phyloP scores from a whole-genome alignment of 2,329 filamentous ascomycete species.

The Huntiella savannae region DNA sequence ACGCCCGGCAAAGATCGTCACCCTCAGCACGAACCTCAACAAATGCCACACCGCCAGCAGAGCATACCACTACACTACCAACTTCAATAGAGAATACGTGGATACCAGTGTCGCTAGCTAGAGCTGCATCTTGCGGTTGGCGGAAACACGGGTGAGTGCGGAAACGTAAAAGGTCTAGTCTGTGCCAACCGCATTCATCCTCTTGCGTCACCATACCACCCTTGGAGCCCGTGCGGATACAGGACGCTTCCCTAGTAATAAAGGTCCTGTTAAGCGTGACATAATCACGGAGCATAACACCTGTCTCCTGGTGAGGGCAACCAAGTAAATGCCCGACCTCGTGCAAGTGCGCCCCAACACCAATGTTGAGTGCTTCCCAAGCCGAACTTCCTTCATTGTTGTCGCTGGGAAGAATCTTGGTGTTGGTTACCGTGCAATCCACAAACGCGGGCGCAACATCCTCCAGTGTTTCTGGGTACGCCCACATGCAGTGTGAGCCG shows the following conservation, averaged over 20 bases:
- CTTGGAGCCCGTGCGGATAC: conserved; percentile 67
- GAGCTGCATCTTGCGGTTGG: conserved; percentile 52
- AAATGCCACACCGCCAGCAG: conserved; percentile 65
- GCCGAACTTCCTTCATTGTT: conserved; percentile 72
- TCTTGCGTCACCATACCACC: conserved; percentile 54
- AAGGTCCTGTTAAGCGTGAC: conserved; percentile 71
- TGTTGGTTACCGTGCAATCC: conserved; percentile 80
- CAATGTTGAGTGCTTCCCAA: conserved; percentile 90
- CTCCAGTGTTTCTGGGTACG: conserved; percentile 74
- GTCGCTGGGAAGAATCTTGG: conserved; percentile 62
- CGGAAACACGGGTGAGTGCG: conserved; percentile 79
- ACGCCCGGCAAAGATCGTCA: conserved; percentile 62
- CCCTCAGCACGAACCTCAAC: conserved; percentile 65
- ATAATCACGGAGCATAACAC: conserved; percentile 87
- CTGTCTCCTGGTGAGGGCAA: conserved; percentile 71
- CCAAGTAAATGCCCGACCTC: conserved; percentile 82
- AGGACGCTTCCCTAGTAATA: conserved; percentile 62
- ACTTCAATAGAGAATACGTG: conserved; percentile 75
- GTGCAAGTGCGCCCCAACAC: conserved; percentile 82
- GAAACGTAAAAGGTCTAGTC: conserved; percentile 74
- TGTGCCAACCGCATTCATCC: conserved; percentile 84
- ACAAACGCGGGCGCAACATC: conserved; percentile 77
- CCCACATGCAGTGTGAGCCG: conserved; percentile 79
- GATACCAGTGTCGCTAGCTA: conserved; percentile 52
- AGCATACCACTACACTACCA: conserved; percentile 55